Evolutionary conservation across 176 grass and related monocot species (phyloP).

Genomic region (Cenchrus purpureus): DNA sequence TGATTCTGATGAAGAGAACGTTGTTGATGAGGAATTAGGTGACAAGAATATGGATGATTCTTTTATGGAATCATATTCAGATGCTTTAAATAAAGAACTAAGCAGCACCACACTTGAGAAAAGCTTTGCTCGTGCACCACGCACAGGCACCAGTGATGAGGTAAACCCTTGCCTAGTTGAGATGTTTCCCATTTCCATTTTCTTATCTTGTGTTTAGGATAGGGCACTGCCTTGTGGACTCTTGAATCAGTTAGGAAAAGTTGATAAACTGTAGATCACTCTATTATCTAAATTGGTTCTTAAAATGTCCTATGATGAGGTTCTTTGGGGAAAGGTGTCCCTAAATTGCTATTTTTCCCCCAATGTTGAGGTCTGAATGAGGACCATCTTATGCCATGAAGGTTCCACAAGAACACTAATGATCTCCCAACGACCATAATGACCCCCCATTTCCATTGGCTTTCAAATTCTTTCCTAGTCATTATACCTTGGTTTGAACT

Average conservation of each 20-base stretch:
- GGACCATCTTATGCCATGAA: not conserved
- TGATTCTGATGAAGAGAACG: slow-evolving; percentile 73
- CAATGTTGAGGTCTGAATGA: not conserved
- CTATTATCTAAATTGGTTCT: not conserved
- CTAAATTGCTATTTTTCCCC: not conserved
- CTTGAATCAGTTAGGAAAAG: not conserved
- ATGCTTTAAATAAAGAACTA: slow-evolving; percentile 87
- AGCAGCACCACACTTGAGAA: slow-evolving; percentile 73
- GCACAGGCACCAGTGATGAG: slow-evolving; percentile 46
- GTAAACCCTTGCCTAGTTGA: slow-evolving; percentile 44
- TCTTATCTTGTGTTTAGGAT: not conserved
- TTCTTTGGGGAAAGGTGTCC: not conserved
- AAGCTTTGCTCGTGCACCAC: slow-evolving; percentile 70
- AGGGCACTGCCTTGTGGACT: not conserved
- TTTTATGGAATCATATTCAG: slow-evolving; percentile 91
- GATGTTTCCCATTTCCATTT: not conserved
- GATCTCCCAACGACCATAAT: not conserved
- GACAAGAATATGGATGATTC: slow-evolving; percentile 49
- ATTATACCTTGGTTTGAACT: not conserved
- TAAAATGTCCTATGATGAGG: not conserved
- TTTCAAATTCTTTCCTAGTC: not conserved
- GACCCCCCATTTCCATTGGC: not conserved
- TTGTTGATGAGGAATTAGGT: slow-evolving; percentile 60
- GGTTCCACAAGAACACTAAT: not conserved
- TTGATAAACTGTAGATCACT: slow-evolving; percentile 8